phyloP scores from a whole-genome alignment of 352 stramenopile genomes.

The Globisporangium canariense region DNA sequence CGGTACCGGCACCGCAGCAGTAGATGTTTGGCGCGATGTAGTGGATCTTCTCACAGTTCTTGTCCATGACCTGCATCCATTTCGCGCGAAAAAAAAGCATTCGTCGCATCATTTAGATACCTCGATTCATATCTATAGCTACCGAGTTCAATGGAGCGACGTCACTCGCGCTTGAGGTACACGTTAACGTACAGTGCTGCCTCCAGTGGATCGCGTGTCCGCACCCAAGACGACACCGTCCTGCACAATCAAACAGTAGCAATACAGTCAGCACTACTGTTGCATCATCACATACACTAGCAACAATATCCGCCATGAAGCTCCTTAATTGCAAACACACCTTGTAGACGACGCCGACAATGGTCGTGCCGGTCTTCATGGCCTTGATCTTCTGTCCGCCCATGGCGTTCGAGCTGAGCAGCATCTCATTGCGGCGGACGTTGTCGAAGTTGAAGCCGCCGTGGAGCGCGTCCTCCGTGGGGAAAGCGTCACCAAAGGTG shows the following conservation, averaged over 20 bases:
- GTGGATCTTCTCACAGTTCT: slow-evolving; percentile 99
- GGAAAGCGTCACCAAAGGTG: slow-evolving; percentile 73
- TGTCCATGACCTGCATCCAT: slow-evolving; percentile 90
- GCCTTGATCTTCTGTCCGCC: slow-evolving; percentile 66
- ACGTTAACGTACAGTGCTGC: slow-evolving; percentile 60
- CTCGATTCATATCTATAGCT: too few relatives aligned
- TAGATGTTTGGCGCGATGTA: slow-evolving; percentile 99
- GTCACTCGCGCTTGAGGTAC: not conserved
- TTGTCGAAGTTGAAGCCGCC: slow-evolving; percentile 94
- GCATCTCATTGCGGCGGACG: slow-evolving; percentile 89
- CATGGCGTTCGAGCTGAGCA: slow-evolving; percentile 47
- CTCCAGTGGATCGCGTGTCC: slow-evolving; percentile 96
- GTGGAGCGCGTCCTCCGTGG: slow-evolving; percentile 45
- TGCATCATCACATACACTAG: not conserved
- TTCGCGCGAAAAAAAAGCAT: not conserved
- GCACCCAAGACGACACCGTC: slow-evolving; percentile 96
- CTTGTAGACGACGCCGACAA: slow-evolving; percentile 96
- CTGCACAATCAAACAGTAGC: slow-evolving; percentile 18
- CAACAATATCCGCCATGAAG: too few relatives aligned
- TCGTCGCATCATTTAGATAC: not conserved
- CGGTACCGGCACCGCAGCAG: slow-evolving; percentile 97
- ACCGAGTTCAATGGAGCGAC: too few relatives aligned
- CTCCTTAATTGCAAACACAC: slow-evolving; percentile 9
- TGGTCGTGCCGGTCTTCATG: slow-evolving; percentile 97
- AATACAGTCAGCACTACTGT: not conserved